Evolutionary conservation across 192 early-diverging fungal genomes (phyloP).

Genomic region (Backusella australiensis): DNA sequence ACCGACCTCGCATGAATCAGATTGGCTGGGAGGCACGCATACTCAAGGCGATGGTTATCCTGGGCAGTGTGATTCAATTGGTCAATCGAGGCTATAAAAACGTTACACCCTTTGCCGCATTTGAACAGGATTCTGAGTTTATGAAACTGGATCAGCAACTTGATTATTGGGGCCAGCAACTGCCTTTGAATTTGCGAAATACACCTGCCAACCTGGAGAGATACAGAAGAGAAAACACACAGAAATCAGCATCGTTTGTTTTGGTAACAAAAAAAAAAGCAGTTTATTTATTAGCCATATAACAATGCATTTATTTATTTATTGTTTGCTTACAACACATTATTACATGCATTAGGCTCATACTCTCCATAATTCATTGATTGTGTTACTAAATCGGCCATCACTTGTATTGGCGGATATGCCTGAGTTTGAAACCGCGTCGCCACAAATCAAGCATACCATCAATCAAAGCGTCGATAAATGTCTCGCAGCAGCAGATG

Average conservation of each 20-base stretch:
- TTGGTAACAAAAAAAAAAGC: not conserved
- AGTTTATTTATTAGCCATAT: not conserved
- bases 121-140: slow-evolving; percentile 42
- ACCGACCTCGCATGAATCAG: not conserved
- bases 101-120: slow-evolving; percentile 25
- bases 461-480: slow-evolving; percentile 34
- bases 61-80: slow-evolving; percentile 45
- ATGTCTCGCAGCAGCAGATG: slow-evolving; percentile 42
- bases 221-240: slow-evolving; percentile 23
- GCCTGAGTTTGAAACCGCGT: slow-evolving; percentile 20
- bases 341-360: slow-evolving; percentile 31
- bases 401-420: slow-evolving; percentile 33
- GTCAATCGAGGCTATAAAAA: slow-evolving; percentile 42
- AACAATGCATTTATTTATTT: not conserved
- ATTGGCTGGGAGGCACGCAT: not conserved
- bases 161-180: slow-evolving; percentile 34
- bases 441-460: slow-evolving; percentile 25
- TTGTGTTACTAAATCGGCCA: slow-evolving; percentile 50
- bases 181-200: slow-evolving; percentile 33
- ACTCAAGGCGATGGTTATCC: slow-evolving; percentile 19
- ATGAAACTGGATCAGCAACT: slow-evolving; percentile 35
- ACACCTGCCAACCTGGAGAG: slow-evolving; percentile 37
- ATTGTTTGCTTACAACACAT: not conserved
- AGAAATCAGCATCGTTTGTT: slow-evolving; percentile 22
- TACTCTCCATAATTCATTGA: slow-evolving; percentile 42